Evolutionary conservation across 805 yeast species (phyloP).

Genomic region (Isabelozyma gotoi): DNA sequence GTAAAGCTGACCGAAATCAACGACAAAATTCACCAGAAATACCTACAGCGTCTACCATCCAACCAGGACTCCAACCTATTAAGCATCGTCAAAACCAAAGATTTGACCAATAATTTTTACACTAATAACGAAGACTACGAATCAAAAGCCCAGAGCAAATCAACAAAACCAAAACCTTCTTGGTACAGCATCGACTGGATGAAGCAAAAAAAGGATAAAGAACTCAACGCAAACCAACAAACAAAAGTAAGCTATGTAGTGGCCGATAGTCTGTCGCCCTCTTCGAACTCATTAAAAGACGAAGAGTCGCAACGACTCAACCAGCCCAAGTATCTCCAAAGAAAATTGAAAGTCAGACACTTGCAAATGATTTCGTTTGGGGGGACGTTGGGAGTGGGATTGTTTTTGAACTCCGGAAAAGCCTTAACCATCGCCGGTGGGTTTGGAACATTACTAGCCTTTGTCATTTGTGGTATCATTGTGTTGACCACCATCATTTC

Average conservation of each 20-base stretch:
- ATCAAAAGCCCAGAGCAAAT: slow-evolving; percentile 2
- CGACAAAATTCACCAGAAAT: slow-evolving; percentile 22
- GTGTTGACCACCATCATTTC: slow-evolving; percentile 70
- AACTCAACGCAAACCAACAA: slow-evolving; percentile 3
- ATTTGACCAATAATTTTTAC: slow-evolving; percentile 27
- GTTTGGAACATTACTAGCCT: slow-evolving; percentile 70
- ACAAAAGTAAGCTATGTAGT: slow-evolving; percentile 13
- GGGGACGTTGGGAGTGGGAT: slow-evolving; percentile 78
- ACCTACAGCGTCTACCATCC: slow-evolving; percentile 1
- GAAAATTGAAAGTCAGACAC: slow-evolving; percentile 64
- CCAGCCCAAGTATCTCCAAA: slow-evolving; percentile 36
- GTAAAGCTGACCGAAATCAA: slow-evolving; percentile 34
- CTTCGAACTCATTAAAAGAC: slow-evolving; percentile 7
- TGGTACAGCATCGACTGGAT: slow-evolving; percentile 1
- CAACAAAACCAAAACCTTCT: slow-evolving; percentile 1
- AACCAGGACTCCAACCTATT: slow-evolving; percentile 17
- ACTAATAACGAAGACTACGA: slow-evolving; percentile 12
- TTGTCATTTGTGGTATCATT: slow-evolving; percentile 59
- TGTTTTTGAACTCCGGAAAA: slow-evolving; percentile 68
- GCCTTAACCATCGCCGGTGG: slow-evolving; percentile 77
- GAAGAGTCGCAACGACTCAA: neutral
- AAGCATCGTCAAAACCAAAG: slow-evolving; percentile 22
- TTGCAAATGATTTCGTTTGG: slow-evolving; percentile 78
- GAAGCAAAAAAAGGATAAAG: neutral
- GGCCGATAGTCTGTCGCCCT: slow-evolving; percentile 4